Base-by-base conservation (phyloP, 2,329 filamentous ascomycete species). In the Waltergamsia citrina region DNA sequence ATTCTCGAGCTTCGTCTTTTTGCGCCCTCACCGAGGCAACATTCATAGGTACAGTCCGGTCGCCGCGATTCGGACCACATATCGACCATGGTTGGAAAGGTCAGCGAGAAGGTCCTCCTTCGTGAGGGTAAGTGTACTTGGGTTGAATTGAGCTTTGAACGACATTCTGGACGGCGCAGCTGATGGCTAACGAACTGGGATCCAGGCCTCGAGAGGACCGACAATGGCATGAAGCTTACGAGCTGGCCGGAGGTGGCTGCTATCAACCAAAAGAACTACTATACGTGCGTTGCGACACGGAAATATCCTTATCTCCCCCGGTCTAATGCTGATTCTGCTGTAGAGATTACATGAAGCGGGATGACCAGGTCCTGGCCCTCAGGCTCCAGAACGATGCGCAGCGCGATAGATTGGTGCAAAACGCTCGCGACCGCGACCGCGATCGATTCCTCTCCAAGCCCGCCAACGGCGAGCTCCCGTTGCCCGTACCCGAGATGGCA, bases 211-310 rank as follows among this genome's bases (percentile, higher is more conserved):
- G 86, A 94, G 64, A 77, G 90, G 54, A 96, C 92, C 40, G 92
- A 98, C 67, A 98, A 98, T 74, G 88, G 90, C 62, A 90, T 98
- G 81, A 92, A 88, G 53, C 76, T 92, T 53, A 85, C 87, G 31
- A 93, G 74, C 56, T 98, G 92, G 90, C 90, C 92, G 8, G 82
- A 92, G 52, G 79, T 94, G 38, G 72, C 76, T 28, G 85, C 92
- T 49, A 98, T 98, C 61, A 98, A 98, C 56, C 92, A 98, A 59
- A 98, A 98, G 67, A 98, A 98, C 59, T 98, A 98, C 60, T 95
- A 95, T 58, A 94, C 88, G 85, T 92, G 70, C 41, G 78, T 14
- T n/a, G n/a, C n/a, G n/a, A n/a, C n/a, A n/a, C n/a, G n/a, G 17
- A 22, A 7, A 11, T 5, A 18, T 17, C 29, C 19, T 14, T 18